Conservation (phyloP, 2,329 filamentous ascomycete genomes). For the Kalmusia sp. region DNA sequence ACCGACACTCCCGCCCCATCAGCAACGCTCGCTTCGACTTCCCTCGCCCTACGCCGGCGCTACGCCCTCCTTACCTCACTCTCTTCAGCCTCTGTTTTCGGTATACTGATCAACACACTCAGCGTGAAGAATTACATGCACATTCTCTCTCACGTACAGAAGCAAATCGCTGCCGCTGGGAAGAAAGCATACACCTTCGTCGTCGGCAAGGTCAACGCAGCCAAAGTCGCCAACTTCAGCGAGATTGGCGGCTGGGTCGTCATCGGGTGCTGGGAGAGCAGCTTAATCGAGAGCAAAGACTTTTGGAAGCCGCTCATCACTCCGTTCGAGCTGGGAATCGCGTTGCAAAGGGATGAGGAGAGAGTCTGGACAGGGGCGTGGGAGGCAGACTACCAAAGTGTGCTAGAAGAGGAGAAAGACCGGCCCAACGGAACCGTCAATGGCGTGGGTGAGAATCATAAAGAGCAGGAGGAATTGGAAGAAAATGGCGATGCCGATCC, state of each 20-base stretch:
- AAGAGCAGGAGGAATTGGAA: neutral
- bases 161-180: constrained; percentile 76
- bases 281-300: constrained; percentile 84
- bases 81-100: constrained; percentile 82
- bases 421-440: constrained; percentile 11
- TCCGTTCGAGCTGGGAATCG: constrained; percentile 88
- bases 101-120: constrained; percentile 94
- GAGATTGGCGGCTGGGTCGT: constrained; percentile 98
- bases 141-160: constrained; percentile 76
- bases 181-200: constrained; percentile 98
- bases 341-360: constrained; percentile 75
- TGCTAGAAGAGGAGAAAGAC: constrained; percentile 53
- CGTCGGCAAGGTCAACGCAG: constrained; percentile 93
- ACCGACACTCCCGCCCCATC: constrained; percentile 51
- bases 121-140: constrained; percentile 89
- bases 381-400: constrained; percentile 82
- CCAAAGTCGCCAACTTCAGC: constrained; percentile 94
- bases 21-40: constrained; percentile 58
- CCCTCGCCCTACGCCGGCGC: constrained; percentile 75
- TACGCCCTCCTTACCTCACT: constrained; percentile 87
- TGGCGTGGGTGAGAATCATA: constrained; percentile 17
- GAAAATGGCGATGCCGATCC: constrained; percentile 29
- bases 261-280: constrained; percentile 97
- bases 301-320: constrained; percentile 92
- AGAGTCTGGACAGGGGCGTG: constrained; percentile 87